Evolutionary conservation across 257 asterid genomes (phyloP), one percentile per base, ranked within the genome.

Genomic region (Solanum microdontum): DNA sequence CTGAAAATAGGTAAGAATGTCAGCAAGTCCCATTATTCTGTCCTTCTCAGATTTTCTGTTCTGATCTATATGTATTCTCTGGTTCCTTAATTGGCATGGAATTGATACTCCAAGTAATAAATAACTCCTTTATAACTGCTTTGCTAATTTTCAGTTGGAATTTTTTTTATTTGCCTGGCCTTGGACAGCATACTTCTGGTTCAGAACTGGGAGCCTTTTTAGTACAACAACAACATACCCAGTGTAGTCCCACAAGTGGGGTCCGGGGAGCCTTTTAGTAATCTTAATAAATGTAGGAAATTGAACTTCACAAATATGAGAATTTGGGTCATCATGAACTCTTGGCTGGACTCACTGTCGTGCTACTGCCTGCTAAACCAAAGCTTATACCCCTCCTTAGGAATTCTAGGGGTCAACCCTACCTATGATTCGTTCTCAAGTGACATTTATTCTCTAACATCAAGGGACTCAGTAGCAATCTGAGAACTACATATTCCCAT

Each of bases 1-100:
- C 99, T 87, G 99, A 95, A 91, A 97, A 95, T 87, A 97, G 99
- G 98, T 93, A 86, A 91, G 92, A 86, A 58, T 84, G 64, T 83
- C 37, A 26, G 34, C 34, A 45, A 33, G 76, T 85, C n/a, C 6
- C 68, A 10, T 39, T 26, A 73, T 48, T 40, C 86, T 70, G 64
- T 83, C 62, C 86, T n/a, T n/a, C n/a, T 86, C 24, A 32, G 37
- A 69, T 75, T 86, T 69, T 55, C 51, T 68, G 21, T 74, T 45
- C 60, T 73, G 40, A 74, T 36, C 8, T 51, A 26, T 7, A 36
- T 51, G 23, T 85, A 40, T 40, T 85, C 76, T 55, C 19, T 26
- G n/a, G 36, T 48, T 74, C 55, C 36, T 85, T 43, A 45, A 51
- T 85, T 85, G 83, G 26, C 51, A 12, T n/a, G 34, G 34, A 48